Evolutionary conservation across 2,329 filamentous ascomycete genomes (phyloP).

Genomic region (Aureobasidium sp.): DNA sequence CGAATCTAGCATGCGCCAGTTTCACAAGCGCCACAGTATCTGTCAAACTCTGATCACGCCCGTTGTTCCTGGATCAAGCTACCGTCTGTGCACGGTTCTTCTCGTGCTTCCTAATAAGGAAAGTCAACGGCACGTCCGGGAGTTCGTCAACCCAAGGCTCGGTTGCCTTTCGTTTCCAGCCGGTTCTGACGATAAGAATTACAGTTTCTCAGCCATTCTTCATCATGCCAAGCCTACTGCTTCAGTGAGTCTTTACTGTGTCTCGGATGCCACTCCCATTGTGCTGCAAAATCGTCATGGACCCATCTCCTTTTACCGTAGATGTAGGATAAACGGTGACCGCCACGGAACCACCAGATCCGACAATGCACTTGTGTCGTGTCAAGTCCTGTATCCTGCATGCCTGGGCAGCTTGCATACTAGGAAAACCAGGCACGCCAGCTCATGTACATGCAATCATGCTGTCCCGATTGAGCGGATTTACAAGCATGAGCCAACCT

Average conservation of each 20-base stretch:
- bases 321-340: background rate
- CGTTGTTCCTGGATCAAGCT: conserved; percentile 4
- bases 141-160: background rate
- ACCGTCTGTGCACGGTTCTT: conserved; percentile 5
- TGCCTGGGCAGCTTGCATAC: background rate
- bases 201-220: conserved; percentile 4
- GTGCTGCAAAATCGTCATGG: background rate
- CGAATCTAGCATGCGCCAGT: conserved; percentile 9
- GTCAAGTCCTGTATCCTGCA: background rate
- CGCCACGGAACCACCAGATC: background rate
- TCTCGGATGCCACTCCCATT: background rate
- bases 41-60: conserved; percentile 9
- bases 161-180: background rate
- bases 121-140: conserved; percentile 8
- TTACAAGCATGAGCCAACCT: background rate
- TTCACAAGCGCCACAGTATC: conserved; percentile 12
- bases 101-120: background rate
- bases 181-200: conserved; percentile 4
- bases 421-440: background rate
- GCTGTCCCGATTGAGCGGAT: background rate
- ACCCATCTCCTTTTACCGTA: background rate
- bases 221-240: conserved; percentile 1
- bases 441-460: background rate
- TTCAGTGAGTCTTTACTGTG: background rate
- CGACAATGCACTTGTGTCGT: conserved; percentile 2